Percentiles rank a stretch among this genome's conserved stretches.
Evolutionary conservation across 306 rosid species (phyloP).

Genomic region (Myrica gale): DNA sequence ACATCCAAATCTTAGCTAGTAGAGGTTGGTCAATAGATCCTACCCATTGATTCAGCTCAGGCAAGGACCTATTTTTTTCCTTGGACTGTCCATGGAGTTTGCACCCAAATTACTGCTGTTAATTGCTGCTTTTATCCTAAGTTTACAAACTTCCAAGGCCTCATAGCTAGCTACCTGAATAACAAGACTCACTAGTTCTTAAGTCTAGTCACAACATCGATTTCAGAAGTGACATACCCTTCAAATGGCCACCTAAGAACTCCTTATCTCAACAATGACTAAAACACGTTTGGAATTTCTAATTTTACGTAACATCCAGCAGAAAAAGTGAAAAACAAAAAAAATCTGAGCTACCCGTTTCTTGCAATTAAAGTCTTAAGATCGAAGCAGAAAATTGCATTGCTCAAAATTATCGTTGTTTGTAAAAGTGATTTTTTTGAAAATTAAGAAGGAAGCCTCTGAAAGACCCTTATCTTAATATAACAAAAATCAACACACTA

Average conservation of each 20-base stretch:
- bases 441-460: background rate
- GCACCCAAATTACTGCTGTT: background rate
- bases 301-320: background rate
- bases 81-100: background rate
- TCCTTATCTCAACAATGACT: background rate
- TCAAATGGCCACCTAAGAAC: background rate
- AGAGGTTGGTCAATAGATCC: background rate
- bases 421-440: background rate
- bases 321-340: background rate
- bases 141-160: constrained; percentile 16
- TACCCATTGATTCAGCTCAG: background rate
- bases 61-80: constrained; percentile 1
- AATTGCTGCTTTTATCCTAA: background rate
- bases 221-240: background rate
- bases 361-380: background rate
- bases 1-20: background rate
- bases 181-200: background rate
- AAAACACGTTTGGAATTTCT: background rate
- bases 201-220: background rate
- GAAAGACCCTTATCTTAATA: background rate
- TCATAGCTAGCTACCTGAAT: background rate
- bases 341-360: too few species aligned
- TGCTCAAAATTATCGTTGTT: background rate
- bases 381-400: background rate
- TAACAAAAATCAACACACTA: background rate